phyloP scores from a whole-genome alignment of 345 rosid species.

The Pugionium cornutum region DNA sequence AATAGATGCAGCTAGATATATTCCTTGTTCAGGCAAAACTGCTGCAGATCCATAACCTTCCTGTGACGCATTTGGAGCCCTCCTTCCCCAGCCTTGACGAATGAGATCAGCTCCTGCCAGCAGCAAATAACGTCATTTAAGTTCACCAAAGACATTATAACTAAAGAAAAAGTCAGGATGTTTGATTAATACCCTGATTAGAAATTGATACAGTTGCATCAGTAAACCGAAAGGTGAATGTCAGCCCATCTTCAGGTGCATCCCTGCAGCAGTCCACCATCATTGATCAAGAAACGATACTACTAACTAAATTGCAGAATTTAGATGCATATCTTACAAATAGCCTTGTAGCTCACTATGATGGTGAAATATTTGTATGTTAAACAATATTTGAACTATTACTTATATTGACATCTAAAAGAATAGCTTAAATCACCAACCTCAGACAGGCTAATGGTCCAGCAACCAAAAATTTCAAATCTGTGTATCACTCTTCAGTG shows the following conservation, averaged over 20 bases:
- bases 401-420: neutral
- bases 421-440: slow-evolving; percentile 10
- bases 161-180: slow-evolving; percentile 19
- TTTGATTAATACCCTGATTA: slow-evolving; percentile 73
- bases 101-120: slow-evolving; percentile 66
- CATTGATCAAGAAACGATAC: slow-evolving; percentile 36
- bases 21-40: slow-evolving; percentile 97
- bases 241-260: slow-evolving; percentile 86
- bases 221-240: slow-evolving; percentile 95
- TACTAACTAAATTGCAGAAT: slow-evolving; percentile 25
- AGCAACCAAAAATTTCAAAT: slow-evolving; percentile 7
- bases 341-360: slow-evolving; percentile 7
- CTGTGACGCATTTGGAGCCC: slow-evolving; percentile 70
- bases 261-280: slow-evolving; percentile 58
- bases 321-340: slow-evolving; percentile 16
- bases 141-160: slow-evolving; percentile 20
- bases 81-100: slow-evolving; percentile 93
- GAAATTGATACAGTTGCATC: slow-evolving; percentile 76
- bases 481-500: slow-evolving; percentile 8
- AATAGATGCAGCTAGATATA: slow-evolving; percentile 91
- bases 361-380: slow-evolving; percentile 1
- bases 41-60: slow-evolving; percentile 99
- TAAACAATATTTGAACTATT: slow-evolving; percentile 12
- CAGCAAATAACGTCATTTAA: slow-evolving; percentile 12
- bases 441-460: slow-evolving; percentile 16